Evolutionary conservation across 208 protist genomes (phyloP).

Genomic region (Vickermania ingenoplastis): DNA sequence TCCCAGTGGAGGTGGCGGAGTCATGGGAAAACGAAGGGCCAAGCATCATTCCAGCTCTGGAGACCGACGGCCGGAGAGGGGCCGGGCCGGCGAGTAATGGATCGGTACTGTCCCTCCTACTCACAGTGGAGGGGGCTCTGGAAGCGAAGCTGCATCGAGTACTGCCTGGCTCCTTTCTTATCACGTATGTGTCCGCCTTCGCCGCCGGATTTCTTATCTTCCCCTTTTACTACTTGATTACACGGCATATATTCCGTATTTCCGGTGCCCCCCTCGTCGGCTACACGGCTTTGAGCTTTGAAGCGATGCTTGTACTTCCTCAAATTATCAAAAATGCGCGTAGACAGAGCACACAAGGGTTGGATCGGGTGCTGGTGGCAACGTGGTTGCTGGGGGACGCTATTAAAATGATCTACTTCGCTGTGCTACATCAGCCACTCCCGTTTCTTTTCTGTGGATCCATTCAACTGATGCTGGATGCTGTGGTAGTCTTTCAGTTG

Average conservation of each 20-base stretch:
- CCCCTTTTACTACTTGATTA: background rate
- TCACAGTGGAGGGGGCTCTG: background rate
- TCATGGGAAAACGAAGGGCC: no score
- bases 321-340: constrained; percentile 71
- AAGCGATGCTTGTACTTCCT: constrained; percentile 56
- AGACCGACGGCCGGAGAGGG: background rate
- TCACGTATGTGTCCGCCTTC: background rate
- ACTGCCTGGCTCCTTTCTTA: background rate
- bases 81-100: background rate
- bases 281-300: constrained; percentile 51
- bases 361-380: constrained; percentile 47
- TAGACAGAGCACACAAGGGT: constrained; percentile 47
- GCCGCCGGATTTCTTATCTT: background rate
- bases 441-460: constrained; percentile 60
- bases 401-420: constrained; percentile 68
- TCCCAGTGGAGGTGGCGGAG: no score
- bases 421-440: constrained; percentile 34
- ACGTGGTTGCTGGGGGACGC: constrained; percentile 63
- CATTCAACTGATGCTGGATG: constrained; percentile 51
- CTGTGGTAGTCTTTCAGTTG: constrained; percentile 53
- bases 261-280: constrained; percentile 25
- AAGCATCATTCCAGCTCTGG: background rate
- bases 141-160: background rate
- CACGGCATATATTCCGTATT: background rate
- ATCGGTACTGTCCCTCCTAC: background rate